These are phyloP conservation scores for Dactylella cylindrospora DNA, from an alignment of 2,329 filamentous ascomycete species.

Conservation along the genomic window DNA sequence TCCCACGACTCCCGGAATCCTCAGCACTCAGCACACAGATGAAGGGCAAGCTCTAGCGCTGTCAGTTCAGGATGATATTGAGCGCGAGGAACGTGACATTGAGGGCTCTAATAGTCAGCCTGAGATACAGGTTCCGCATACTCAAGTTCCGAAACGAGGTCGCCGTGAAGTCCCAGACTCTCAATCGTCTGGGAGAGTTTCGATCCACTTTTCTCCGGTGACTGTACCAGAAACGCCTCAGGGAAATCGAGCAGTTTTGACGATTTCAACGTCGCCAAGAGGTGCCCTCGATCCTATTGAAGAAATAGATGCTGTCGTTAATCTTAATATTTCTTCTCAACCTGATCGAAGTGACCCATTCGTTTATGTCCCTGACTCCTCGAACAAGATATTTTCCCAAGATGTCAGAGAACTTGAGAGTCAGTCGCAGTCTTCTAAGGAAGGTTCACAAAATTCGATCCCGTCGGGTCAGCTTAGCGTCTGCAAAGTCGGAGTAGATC, in stretches of 20 bases:
- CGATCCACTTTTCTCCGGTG: conserved; percentile 3
- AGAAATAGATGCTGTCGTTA: neutral
- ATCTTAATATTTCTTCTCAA: neutral
- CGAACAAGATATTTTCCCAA: conserved; percentile 28
- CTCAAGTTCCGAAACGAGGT: conserved; percentile 7
- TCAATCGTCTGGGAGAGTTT: conserved; percentile 18
- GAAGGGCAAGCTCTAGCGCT: too few species aligned
- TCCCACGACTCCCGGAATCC: conserved; percentile 1
- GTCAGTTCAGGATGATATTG: too few species aligned
- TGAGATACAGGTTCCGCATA: conserved; percentile 27
- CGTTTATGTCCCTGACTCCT: conserved; percentile 30
- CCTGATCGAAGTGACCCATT: neutral
- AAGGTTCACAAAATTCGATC: conserved; percentile 17
- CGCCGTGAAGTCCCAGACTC: conserved; percentile 31
- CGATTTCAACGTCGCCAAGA: neutral
- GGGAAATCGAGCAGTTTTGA: neutral
- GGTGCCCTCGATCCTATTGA: neutral
- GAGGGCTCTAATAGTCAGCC: neutral
- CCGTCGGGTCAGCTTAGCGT: conserved; percentile 35
- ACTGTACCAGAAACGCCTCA: conserved; percentile 31
- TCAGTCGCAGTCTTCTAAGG: conserved; percentile 24
- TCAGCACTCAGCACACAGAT: neutral
- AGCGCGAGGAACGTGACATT: too few species aligned
- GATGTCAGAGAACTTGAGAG: conserved; percentile 27
- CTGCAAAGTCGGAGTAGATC: conserved; percentile 29